Percentiles rank a stretch among this genome's conserved stretches.
phyloP scores from a whole-genome alignment of 2,329 filamentous ascomycete genomes.

The Monilinia fructigena region DNA sequence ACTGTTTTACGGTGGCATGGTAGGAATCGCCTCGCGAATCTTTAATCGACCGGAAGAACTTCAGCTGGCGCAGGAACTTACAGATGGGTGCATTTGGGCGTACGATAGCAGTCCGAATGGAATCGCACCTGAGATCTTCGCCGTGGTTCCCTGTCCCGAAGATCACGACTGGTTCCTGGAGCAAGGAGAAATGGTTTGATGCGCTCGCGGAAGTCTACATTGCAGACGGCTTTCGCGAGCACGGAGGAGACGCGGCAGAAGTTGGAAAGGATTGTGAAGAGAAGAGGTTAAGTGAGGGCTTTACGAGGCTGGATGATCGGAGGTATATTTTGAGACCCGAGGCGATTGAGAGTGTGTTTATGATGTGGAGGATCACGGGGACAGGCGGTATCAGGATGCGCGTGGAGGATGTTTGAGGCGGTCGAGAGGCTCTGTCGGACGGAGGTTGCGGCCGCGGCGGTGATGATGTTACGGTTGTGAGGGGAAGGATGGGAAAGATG shows the following conservation, averaged over 20 bases:
- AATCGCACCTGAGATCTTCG: slow-evolving; percentile 60
- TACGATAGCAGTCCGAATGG: slow-evolving; percentile 58
- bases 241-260: slow-evolving; percentile 22
- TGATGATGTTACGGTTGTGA: slow-evolving; percentile 42
- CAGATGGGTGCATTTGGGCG: slow-evolving; percentile 62
- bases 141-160: slow-evolving; percentile 41
- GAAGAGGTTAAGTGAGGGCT: slow-evolving; percentile 31
- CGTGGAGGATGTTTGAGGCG: slow-evolving; percentile 50
- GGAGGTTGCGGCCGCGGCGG: slow-evolving; percentile 45
- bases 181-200: slow-evolving; percentile 53
- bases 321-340: slow-evolving; percentile 49
- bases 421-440: slow-evolving; percentile 47
- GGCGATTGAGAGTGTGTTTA: slow-evolving; percentile 67
- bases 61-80: slow-evolving; percentile 55
- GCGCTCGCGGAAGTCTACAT: slow-evolving; percentile 25
- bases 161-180: slow-evolving; percentile 35
- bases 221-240: neutral
- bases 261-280: slow-evolving; percentile 27
- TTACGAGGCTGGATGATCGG: slow-evolving; percentile 31
- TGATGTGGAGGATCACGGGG: slow-evolving; percentile 47
- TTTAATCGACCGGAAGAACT: slow-evolving; percentile 56
- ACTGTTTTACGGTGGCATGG: slow-evolving; percentile 73
- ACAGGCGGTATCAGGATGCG: slow-evolving; percentile 44
- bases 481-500: slow-evolving; percentile 55
- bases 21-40: slow-evolving; percentile 64